These are phyloP conservation scores for Peltaster fructicola DNA, from an alignment of 2,329 filamentous ascomycete species.

Conservation along the genomic window DNA sequence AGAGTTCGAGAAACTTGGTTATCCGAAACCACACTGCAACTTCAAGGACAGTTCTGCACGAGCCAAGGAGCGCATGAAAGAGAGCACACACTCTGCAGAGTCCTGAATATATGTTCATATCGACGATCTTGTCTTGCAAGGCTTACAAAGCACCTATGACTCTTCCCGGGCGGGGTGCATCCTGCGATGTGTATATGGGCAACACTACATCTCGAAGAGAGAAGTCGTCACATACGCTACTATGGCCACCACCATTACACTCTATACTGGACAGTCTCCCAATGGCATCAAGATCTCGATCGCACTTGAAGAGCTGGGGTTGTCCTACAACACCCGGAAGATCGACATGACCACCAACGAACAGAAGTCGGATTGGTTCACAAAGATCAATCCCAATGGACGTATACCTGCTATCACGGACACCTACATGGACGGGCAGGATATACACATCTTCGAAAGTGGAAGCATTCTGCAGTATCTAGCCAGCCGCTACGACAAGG, in stretches of 20 bases:
- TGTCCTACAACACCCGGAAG: conserved; percentile 50
- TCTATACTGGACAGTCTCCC: conserved; percentile 67
- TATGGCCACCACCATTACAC: no score
- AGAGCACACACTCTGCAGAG: no score
- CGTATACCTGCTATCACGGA: conserved; percentile 75
- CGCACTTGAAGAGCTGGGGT: conserved; percentile 56
- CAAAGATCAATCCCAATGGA: conserved; percentile 79
- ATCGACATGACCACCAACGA: conserved; percentile 53
- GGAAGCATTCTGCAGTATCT: conserved; percentile 8
- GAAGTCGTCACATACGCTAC: no score
- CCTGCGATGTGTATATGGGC: no score
- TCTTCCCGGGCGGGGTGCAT: no score
- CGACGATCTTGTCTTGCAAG: no score
- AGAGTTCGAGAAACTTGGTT: conserved; percentile 32
- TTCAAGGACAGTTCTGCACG: conserved; percentile 26
- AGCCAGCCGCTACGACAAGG: conserved; percentile 11
- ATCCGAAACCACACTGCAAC: conserved; percentile 29
- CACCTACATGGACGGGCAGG: conserved; percentile 37
- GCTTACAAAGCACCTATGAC: no score
- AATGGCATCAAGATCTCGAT: conserved; percentile 83
- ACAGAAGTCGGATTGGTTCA: conserved; percentile 71
- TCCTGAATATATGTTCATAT: no score
- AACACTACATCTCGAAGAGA: no score
- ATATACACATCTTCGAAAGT: conserved; percentile 48
- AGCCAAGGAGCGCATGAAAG: conserved; percentile 24